A percentile compares a stretch with the other conserved stretches of the same genome.
phyloP scores from a whole-genome alignment of 257 asterid species.

The Plantago ovata region DNA sequence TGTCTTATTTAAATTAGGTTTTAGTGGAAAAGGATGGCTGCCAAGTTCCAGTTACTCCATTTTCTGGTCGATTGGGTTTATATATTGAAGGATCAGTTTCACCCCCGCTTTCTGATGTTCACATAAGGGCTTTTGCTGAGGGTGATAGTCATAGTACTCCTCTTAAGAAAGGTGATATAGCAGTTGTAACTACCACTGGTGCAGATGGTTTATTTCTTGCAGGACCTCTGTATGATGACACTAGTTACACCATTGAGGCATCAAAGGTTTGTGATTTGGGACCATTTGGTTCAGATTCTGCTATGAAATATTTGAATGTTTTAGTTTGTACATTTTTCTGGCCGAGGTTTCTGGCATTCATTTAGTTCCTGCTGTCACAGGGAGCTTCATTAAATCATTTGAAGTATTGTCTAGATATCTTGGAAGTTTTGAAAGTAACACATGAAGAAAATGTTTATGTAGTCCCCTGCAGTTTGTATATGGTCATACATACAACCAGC shows the following conservation, averaged over 20 bases:
- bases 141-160: conserved; percentile 60
- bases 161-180: conserved; percentile 64
- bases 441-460: background rate
- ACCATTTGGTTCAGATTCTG: conserved; percentile 13
- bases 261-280: conserved; percentile 64
- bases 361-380: too few relatives aligned
- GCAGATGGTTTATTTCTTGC: conserved; percentile 69
- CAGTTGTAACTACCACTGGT: conserved; percentile 68
- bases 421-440: too few relatives aligned
- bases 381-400: too few relatives aligned
- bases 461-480: conserved; percentile 12
- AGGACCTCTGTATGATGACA: conserved; percentile 97
- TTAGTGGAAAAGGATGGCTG: conserved; percentile 67
- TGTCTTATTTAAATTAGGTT: conserved; percentile 47
- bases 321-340: too few relatives aligned
- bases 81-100: conserved; percentile 91
- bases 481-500: background rate
- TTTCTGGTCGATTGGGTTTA: conserved; percentile 75
- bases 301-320: background rate
- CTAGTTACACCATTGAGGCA: conserved; percentile 61
- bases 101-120: conserved; percentile 81
- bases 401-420: too few relatives aligned
- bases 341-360: too few relatives aligned
- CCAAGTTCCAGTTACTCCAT: conserved; percentile 71
- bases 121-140: conserved; percentile 61